phyloP scores from a whole-genome alignment of 164 flowering plant genomes.

The Akebia trifoliata region DNA sequence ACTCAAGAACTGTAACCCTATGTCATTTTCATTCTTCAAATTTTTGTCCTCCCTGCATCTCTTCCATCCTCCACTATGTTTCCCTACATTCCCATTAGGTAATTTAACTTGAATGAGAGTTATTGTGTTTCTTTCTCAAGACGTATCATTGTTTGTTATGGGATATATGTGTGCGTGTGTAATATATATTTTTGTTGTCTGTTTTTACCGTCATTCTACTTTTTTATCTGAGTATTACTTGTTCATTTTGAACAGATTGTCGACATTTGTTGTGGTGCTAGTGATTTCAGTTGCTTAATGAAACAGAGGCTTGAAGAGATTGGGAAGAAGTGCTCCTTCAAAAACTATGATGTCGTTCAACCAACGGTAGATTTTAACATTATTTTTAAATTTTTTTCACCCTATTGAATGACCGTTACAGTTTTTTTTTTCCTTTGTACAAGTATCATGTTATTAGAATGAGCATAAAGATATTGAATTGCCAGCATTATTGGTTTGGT shows the following conservation, averaged over 20 bases:
- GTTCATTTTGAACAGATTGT: slow-evolving; percentile 47
- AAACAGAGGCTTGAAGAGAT: slow-evolving; percentile 57
- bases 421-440: background rate
- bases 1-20: no score
- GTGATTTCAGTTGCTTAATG: slow-evolving; percentile 75
- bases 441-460: background rate
- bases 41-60: no score
- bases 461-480: no score
- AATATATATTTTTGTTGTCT: no score
- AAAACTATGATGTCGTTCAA: slow-evolving; percentile 59
- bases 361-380: slow-evolving; percentile 42
- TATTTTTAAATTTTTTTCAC: background rate
- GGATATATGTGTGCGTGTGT: no score
- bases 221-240: background rate
- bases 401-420: background rate
- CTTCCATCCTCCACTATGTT: no score
- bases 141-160: no score
- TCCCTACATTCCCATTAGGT: no score
- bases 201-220: background rate
- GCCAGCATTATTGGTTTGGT: no score
- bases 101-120: no score
- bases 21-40: no score
- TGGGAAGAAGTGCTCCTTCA: slow-evolving; percentile 63
- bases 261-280: slow-evolving; percentile 82
- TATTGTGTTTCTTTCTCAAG: no score